Conservation (phyloP, 2,329 filamentous ascomycete species). For the Neopestalotiopsis sp. region DNA sequence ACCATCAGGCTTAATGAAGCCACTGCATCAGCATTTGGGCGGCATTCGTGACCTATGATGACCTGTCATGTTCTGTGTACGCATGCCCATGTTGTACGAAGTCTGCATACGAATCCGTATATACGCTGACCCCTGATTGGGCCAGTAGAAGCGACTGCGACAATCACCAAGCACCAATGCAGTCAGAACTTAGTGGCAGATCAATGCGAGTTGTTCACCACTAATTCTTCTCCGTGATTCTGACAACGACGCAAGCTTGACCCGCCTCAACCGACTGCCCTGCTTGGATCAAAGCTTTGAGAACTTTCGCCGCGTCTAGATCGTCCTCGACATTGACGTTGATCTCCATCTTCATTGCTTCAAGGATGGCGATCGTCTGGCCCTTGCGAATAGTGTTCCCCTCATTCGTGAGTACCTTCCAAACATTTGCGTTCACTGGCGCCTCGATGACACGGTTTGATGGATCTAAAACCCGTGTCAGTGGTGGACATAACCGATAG, state of each 20-base stretch:
- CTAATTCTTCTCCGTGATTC: neutral
- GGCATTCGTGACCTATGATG: too few species aligned
- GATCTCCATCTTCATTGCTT: constrained; percentile 65
- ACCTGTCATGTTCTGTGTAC: too few species aligned
- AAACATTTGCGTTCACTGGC: constrained; percentile 56
- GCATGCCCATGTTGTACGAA: too few species aligned
- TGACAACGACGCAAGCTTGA: constrained; percentile 3
- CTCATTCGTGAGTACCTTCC: constrained; percentile 52
- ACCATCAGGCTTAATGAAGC: too few species aligned
- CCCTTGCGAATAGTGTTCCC: constrained; percentile 47
- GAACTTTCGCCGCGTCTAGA: constrained; percentile 22
- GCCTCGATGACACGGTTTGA: constrained; percentile 40
- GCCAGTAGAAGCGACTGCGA: too few species aligned
- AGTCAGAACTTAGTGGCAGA: too few species aligned
- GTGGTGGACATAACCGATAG: neutral
- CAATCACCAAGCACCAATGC: too few species aligned
- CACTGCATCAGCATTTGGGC: neutral
- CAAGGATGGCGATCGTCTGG: constrained; percentile 51
- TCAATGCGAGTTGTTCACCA: too few species aligned
- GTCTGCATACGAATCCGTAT: too few species aligned
- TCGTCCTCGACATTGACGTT: constrained; percentile 34
- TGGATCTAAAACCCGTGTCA: neutral
- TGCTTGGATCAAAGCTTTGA: constrained; percentile 22
- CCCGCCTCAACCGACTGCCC: neutral
- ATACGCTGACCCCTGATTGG: too few species aligned